Base-by-base conservation (phyloP, 2,329 filamentous ascomycete species). In the Colletotrichum phormii region DNA sequence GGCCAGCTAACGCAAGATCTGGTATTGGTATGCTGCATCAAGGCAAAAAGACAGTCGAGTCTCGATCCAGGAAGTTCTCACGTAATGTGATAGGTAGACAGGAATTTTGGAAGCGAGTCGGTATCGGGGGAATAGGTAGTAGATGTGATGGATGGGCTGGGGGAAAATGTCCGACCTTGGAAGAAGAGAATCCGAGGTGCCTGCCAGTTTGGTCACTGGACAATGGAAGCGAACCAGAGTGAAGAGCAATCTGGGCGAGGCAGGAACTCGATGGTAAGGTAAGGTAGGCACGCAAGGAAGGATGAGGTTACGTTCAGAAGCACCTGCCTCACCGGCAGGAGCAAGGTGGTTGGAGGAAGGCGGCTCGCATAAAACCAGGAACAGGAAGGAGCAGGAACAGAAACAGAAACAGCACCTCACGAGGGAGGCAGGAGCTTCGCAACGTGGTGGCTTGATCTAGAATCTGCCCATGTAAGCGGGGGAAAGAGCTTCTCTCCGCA, bases 361-460 rank as follows among this genome's bases (percentile, higher is more conserved):
- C 42, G 18, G 42, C 42, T 9, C 42, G 18, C 42, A 11, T 2
- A 49, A 22, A 49, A 49, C 42, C 42, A 49, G 42, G 42, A 37
- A n/a, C 33, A 42, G 58, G 35, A 46, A 61, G 57, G 22, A 54
- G 35, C 22, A 62, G 58, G 18, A 42, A 53, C 24, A 51, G 9
- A 26, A 66, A 49, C 35, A 60, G 55, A 31, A 55, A 54, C 42
- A 66, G 24, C 29, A 71, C 37, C 61, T 24, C 49, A 35, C 64
- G 31, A 54, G 31, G 58, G n/a, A 51, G 46, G 46, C 29, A 53
- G 26, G 33, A 57, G 54, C 58, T 22, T 29, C 59, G 42, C 59
- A 64, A 69, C 70, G 68, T 71, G 69, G 59, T 71, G 64, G 70
- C 70, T 64, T 64, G 42, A 64, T 54, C 42, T 18, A 35, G 42